phyloP scores from a whole-genome alignment of 179 eudicot genomes.

The Drosera spatulata region DNA sequence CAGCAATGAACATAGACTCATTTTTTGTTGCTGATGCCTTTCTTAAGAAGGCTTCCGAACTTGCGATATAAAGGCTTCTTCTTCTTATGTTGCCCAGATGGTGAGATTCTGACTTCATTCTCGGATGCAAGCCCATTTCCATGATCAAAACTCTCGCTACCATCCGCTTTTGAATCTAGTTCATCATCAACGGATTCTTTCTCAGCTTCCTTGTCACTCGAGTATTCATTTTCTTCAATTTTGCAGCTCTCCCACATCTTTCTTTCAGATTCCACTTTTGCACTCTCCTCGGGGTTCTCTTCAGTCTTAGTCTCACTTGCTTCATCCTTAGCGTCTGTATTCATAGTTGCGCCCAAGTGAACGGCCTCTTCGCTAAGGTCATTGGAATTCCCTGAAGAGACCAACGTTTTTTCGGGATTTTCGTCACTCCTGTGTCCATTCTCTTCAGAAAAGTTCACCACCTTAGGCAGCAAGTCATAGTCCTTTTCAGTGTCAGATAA shows the following conservation, averaged over 20 bases:
- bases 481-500: constrained; percentile 73
- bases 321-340: constrained; percentile 25
- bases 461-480: constrained; percentile 75
- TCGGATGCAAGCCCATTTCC: constrained; percentile 29
- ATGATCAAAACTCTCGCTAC: constrained; percentile 39
- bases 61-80: constrained; percentile 68
- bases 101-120: constrained; percentile 39
- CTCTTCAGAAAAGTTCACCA: constrained; percentile 76
- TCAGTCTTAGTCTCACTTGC: constrained; percentile 16
- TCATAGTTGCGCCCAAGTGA: constrained; percentile 22
- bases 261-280: constrained; percentile 35
- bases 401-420: constrained; percentile 11
- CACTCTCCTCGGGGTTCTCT: constrained; percentile 26
- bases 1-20: constrained; percentile 26
- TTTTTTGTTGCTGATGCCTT: constrained; percentile 46
- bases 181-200: constrained; percentile 67
- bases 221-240: constrained; percentile 59
- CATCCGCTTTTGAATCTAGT: constrained; percentile 47
- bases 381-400: constrained; percentile 32
- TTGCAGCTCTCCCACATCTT: constrained; percentile 94
- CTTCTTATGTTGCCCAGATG: constrained; percentile 58
- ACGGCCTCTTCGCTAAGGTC: constrained; percentile 8
- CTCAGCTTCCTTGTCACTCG: constrained; percentile 50
- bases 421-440: constrained; percentile 54
- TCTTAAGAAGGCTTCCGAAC: constrained; percentile 78